These are phyloP conservation scores for Arthrobotrys conoides DNA, from an alignment of 2,329 filamentous ascomycete genomes.

Conservation along the genomic window DNA sequence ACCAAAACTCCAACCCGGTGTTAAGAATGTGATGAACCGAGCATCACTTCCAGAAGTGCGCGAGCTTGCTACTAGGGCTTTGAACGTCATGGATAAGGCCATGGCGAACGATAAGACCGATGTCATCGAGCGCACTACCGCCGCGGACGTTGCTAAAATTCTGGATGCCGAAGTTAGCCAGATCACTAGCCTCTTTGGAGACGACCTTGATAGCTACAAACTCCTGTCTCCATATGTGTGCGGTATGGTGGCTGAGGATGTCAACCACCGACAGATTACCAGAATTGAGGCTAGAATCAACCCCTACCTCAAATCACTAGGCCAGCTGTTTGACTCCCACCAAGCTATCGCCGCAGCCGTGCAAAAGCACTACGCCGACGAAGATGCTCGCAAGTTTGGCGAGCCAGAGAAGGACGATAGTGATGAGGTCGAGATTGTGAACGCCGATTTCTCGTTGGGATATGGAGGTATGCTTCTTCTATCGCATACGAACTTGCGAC, in stretches of 20 bases:
- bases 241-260: slow-evolving; percentile 87
- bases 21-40: slow-evolving; percentile 87
- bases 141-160: slow-evolving; percentile 21
- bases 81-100: slow-evolving; percentile 90
- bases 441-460: slow-evolving; percentile 95
- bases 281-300: slow-evolving; percentile 79
- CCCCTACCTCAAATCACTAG: slow-evolving; percentile 81
- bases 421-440: slow-evolving; percentile 95
- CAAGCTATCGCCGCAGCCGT: slow-evolving; percentile 77
- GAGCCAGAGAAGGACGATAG: slow-evolving; percentile 79
- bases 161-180: neutral
- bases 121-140: slow-evolving; percentile 34
- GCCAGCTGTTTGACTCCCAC: slow-evolving; percentile 74
- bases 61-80: slow-evolving; percentile 84
- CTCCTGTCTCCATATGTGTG: slow-evolving; percentile 75
- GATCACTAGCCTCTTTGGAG: slow-evolving; percentile 56
- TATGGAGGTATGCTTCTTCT: slow-evolving; percentile 98
- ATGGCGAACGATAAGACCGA: slow-evolving; percentile 75
- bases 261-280: slow-evolving; percentile 83
- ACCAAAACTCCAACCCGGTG: slow-evolving; percentile 92
- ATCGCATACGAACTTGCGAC: slow-evolving; percentile 92
- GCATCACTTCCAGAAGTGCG: slow-evolving; percentile 95
- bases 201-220: slow-evolving; percentile 69
- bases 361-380: slow-evolving; percentile 82
- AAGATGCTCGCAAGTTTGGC: slow-evolving; percentile 74